phyloP scores from a whole-genome alignment of 805 yeast genomes.

The Wickerhamomyces hampshirensis region DNA sequence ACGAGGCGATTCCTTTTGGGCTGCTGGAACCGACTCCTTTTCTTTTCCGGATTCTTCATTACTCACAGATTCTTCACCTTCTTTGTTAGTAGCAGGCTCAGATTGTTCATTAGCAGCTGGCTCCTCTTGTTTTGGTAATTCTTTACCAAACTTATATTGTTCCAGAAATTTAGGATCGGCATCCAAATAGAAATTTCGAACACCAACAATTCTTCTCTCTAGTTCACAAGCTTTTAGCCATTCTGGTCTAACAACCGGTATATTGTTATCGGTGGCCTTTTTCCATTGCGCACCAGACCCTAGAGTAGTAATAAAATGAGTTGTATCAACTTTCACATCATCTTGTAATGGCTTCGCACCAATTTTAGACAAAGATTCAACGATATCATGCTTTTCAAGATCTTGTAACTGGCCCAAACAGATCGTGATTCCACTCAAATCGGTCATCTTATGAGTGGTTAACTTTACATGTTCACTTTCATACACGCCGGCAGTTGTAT shows the following conservation, averaged over 20 bases:
- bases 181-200: slow-evolving; percentile 75
- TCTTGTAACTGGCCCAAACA: slow-evolving; percentile 74
- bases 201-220: slow-evolving; percentile 90
- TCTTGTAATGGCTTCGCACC: slow-evolving; percentile 79
- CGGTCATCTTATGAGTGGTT: slow-evolving; percentile 94
- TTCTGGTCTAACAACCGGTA: slow-evolving; percentile 93
- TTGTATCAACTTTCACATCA: slow-evolving; percentile 81
- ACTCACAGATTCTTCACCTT: no score
- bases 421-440: slow-evolving; percentile 84
- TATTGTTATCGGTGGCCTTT: slow-evolving; percentile 78
- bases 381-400: slow-evolving; percentile 51
- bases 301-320: slow-evolving; percentile 82
- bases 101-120: no score
- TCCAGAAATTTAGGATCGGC: slow-evolving; percentile 40
- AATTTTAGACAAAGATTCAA: slow-evolving; percentile 56
- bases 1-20: slow-evolving; percentile 5
- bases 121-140: slow-evolving; percentile 4
- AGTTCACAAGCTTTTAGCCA: slow-evolving; percentile 93
- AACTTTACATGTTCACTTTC: slow-evolving; percentile 63
- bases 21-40: slow-evolving; percentile 5
- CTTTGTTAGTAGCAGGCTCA: no score
- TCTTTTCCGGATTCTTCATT: no score
- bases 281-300: slow-evolving; percentile 69
- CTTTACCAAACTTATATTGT: slow-evolving; percentile 39
- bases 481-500: slow-evolving; percentile 86